phyloP scores from a whole-genome alignment of 495 filamentous ascomycete species.

The Viridothelium virens region DNA sequence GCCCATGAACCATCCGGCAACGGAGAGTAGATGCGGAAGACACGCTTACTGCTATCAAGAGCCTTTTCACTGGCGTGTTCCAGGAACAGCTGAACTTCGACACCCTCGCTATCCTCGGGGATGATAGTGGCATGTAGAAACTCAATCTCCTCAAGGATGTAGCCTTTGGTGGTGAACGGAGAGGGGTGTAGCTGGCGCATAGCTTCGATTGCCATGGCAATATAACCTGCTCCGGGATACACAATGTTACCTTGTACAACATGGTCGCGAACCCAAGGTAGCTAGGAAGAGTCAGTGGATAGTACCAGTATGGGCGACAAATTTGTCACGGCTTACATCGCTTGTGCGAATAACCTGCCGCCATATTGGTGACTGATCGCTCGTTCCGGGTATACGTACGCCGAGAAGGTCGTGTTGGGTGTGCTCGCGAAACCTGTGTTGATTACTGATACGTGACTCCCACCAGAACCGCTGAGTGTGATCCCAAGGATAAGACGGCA shows the following conservation, averaged over 20 bases:
- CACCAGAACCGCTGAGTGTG: constrained; percentile 19
- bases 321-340: constrained; percentile 18
- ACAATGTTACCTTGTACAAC: constrained; percentile 34
- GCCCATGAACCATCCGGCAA: constrained; percentile 4
- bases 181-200: not conserved
- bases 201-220: constrained; percentile 40
- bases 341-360: constrained; percentile 35
- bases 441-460: constrained; percentile 16
- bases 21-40: not conserved
- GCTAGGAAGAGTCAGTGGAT: not conserved
- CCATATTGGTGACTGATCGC: constrained; percentile 32
- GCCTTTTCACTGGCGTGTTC: constrained; percentile 1
- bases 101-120: constrained; percentile 1
- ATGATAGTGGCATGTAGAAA: not conserved
- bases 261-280: constrained; percentile 42
- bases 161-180: no score
- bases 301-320: not conserved
- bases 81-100: constrained; percentile 12
- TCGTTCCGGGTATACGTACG: not conserved
- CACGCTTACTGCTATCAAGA: not conserved
- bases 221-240: constrained; percentile 40
- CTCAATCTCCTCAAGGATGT: not conserved
- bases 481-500: constrained; percentile 24
- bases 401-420: constrained; percentile 16
- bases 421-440: not conserved